Evolutionary conservation across 1,284 basidiomycete genomes (phyloP).

Genomic region (Mycosarcoma mackinlayi): DNA sequence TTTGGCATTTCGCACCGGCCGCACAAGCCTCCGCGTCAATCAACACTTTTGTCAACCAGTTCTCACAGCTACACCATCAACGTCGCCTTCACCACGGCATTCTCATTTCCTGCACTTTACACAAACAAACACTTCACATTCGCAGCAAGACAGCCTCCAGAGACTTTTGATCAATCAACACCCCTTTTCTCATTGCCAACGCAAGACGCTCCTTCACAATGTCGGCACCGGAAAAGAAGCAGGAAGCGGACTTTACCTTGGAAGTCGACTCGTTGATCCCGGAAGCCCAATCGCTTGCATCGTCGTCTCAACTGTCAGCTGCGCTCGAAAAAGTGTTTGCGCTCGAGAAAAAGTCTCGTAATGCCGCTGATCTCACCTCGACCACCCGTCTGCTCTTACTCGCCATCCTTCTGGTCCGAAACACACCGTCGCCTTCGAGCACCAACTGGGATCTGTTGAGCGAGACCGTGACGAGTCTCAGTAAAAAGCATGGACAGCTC

Average conservation of each 20-base stretch:
- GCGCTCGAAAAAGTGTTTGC: conserved; percentile 88
- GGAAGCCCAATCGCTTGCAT: conserved; percentile 70
- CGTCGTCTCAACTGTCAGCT: conserved; percentile 80
- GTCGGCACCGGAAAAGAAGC: conserved; percentile 69
- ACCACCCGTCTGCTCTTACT: conserved; percentile 86
- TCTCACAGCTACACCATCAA: background rate
- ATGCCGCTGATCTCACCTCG: conserved; percentile 90
- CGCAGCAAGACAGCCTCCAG: background rate
- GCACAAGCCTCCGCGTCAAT: conserved; percentile 31
- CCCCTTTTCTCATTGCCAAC: background rate
- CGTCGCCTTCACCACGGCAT: background rate
- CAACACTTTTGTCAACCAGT: conserved; percentile 11
- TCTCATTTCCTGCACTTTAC: background rate
- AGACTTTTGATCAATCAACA: background rate
- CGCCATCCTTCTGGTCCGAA: conserved; percentile 71
- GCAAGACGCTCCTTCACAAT: conserved; percentile 8
- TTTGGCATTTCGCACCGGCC: conserved; percentile 2
- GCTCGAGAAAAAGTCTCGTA: conserved; percentile 95
- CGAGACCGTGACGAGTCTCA: conserved; percentile 68
- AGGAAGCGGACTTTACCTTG: conserved; percentile 72
- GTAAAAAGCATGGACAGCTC: conserved; percentile 97
- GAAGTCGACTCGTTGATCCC: conserved; percentile 72
- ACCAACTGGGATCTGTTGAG: conserved; percentile 57
- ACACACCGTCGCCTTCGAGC: conserved; percentile 32
- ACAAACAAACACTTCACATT: background rate